Base-by-base conservation (phyloP, 1,139 yeast species). In the Magnusiomyces tetraspermus region DNA sequence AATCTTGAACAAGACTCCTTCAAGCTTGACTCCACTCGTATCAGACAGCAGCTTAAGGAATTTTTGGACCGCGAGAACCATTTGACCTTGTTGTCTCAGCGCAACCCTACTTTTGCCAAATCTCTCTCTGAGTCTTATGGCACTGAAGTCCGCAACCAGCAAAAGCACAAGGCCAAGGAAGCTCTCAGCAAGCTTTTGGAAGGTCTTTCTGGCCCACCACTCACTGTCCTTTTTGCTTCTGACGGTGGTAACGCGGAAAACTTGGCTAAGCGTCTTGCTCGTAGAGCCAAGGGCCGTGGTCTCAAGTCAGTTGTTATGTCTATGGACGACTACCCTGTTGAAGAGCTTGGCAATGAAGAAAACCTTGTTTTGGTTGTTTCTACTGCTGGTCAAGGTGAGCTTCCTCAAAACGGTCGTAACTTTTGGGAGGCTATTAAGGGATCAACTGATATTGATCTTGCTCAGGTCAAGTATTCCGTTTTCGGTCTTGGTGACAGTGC, bases 371-470 rank as follows among this genome's bases (percentile, higher is more conserved):
- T 90, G 61, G 76, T 90, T 50, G 76, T 92, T 26, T 87, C 97
- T 3, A 90, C 97, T 50, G 90, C 96, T 6, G 97, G 97, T 59
- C 97, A 90, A 75, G 97, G 97, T 76, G 97, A 90, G 70, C 83
- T 90, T 73, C 97, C 97, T 46, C 92, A 88, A 61, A 92, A 89
- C 67, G 97, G 97, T 70, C 87, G 90, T 63, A 78, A 75, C 52
- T 83, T 89, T 65, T 90, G 97, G 97, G 97, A 89, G 61, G 78
- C 78, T 42, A 70, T 90, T 60, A 89, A 87, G 70, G 28, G 28
- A 5, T 70, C 85, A 30, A 78, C 80, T 53, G 94, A 85, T 60
- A 70, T 83, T 57, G 96, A 88, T 64, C 77, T 89, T 57, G 80
- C 88, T 10, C 68, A 78, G 49, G 75, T 86, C 57, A 83, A 79